A percentile compares a stretch with the other conserved stretches of the same genome.
phyloP scores from a whole-genome alignment of 2,329 filamentous ascomycete species.

The Huntiella moniliformis region DNA sequence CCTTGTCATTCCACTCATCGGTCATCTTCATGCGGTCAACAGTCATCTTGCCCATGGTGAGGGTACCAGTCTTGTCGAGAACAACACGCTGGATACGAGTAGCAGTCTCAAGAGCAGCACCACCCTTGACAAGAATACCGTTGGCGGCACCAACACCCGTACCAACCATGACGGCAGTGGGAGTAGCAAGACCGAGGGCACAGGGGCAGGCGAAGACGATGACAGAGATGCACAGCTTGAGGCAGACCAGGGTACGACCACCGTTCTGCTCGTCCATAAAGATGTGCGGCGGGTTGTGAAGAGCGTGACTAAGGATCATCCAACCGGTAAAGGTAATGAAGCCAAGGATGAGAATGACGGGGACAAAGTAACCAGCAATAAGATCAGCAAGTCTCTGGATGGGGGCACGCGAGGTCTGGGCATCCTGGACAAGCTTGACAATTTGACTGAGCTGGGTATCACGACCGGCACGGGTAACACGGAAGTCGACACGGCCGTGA shows the following conservation, averaged over 20 bases:
- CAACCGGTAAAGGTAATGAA: slow-evolving; percentile 70
- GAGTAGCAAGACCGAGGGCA: slow-evolving; percentile 85
- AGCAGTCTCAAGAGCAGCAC: slow-evolving; percentile 73
- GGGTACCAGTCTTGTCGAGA: slow-evolving; percentile 87
- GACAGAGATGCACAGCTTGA: slow-evolving; percentile 94
- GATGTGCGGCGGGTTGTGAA: slow-evolving; percentile 70
- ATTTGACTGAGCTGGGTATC: slow-evolving; percentile 97
- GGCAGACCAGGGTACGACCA: slow-evolving; percentile 86
- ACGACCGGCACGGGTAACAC: slow-evolving; percentile 76
- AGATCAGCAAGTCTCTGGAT: slow-evolving; percentile 86
- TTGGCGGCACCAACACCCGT: slow-evolving; percentile 93
- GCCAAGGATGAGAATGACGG: slow-evolving; percentile 69
- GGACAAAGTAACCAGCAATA: slow-evolving; percentile 86
- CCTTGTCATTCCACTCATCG: slow-evolving; percentile 48
- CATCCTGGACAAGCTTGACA: slow-evolving; percentile 93
- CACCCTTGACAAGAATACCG: slow-evolving; percentile 94
- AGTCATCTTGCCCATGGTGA: slow-evolving; percentile 90
- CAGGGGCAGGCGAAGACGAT: slow-evolving; percentile 97
- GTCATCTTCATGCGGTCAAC: slow-evolving; percentile 55
- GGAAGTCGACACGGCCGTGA: slow-evolving; percentile 76
- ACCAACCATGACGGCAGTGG: slow-evolving; percentile 96
- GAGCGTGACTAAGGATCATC: slow-evolving; percentile 84
- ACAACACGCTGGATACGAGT: slow-evolving; percentile 82
- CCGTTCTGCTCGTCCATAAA: slow-evolving; percentile 67
- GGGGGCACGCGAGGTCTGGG: slow-evolving; percentile 81